phyloP scores from a whole-genome alignment of 352 stramenopile species.

The Phytophthora chlamydospora region DNA sequence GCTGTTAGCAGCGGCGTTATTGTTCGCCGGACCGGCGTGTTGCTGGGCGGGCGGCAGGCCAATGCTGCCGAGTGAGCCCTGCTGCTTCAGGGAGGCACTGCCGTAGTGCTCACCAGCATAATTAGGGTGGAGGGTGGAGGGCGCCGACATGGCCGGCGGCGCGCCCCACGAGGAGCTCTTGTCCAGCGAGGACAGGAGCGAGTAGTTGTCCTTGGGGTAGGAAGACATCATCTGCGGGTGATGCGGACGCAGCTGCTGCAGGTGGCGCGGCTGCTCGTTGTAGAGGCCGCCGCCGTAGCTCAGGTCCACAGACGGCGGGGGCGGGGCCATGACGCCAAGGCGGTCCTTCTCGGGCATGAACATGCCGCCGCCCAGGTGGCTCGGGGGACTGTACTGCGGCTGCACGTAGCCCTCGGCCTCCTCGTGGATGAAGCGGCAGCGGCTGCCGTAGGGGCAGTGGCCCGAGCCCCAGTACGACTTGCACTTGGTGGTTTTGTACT shows the following conservation, averaged over 20 bases:
- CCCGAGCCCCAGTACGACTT: constrained; percentile 92
- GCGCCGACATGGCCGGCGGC: constrained; percentile 21
- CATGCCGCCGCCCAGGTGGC: constrained; percentile 44
- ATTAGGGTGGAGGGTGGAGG: constrained; percentile 51
- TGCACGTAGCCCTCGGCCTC: constrained; percentile 66
- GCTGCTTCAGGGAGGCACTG: constrained; percentile 35
- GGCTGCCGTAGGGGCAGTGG: constrained; percentile 85
- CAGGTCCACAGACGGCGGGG: constrained; percentile 39
- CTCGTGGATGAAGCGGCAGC: constrained; percentile 91
- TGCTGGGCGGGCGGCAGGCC: constrained; percentile 34
- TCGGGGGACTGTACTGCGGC: constrained; percentile 61
- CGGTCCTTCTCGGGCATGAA: constrained; percentile 69
- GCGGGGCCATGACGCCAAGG: constrained; percentile 38
- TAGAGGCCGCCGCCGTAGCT: constrained; percentile 37
- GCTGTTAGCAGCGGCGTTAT: constrained; percentile 26
- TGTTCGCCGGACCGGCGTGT: constrained; percentile 28
- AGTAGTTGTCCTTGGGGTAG: constrained; percentile 73
- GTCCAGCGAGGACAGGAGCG: constrained; percentile 65
- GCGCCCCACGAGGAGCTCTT: constrained; percentile 57
- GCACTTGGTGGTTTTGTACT: constrained; percentile 94
- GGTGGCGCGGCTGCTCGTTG: constrained; percentile 39
- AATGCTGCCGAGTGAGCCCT: constrained; percentile 44
- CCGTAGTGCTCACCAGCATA: constrained; percentile 56
- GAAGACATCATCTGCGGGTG: constrained; percentile 44
- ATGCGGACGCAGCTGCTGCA: constrained; percentile 33